phyloP scores from a whole-genome alignment of 2,329 filamentous ascomycete genomes.

The Pseudogymnoascus sp. region DNA sequence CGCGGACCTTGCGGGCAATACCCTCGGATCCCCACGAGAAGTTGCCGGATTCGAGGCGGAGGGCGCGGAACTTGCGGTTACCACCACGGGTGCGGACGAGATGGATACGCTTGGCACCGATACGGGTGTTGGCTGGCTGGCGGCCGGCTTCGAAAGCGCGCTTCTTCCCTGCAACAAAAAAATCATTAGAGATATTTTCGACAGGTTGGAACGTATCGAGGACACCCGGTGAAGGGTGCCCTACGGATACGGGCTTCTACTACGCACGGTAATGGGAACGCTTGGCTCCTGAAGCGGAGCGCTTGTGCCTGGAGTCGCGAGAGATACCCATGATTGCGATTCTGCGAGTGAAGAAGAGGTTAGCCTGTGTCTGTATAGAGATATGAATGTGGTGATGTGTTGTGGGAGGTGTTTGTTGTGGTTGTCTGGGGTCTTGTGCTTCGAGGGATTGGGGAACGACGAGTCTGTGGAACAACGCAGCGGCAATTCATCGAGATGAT shows the following conservation, averaged over 20 bases:
- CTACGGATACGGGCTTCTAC: slow-evolving; percentile 58
- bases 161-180: slow-evolving; percentile 65
- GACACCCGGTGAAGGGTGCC: slow-evolving; percentile 25
- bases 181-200: slow-evolving; percentile 36
- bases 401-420: background rate
- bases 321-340: slow-evolving; percentile 97
- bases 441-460: background rate
- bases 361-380: slow-evolving; percentile 17
- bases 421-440: background rate
- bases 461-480: background rate
- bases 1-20: slow-evolving; percentile 96
- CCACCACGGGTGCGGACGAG: slow-evolving; percentile 94
- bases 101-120: slow-evolving; percentile 93
- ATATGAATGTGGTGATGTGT: background rate
- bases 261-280: slow-evolving; percentile 79
- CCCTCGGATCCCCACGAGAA: slow-evolving; percentile 99
- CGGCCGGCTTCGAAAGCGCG: slow-evolving; percentile 99
- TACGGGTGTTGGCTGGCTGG: slow-evolving; percentile 99
- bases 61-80: slow-evolving; percentile 99
- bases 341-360: slow-evolving; percentile 37
- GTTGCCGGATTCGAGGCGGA: slow-evolving; percentile 97
- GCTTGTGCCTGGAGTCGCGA: slow-evolving; percentile 99
- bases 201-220: slow-evolving; percentile 63
- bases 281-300: slow-evolving; percentile 98
- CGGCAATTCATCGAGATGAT: slow-evolving; percentile 3